Base-by-base conservation (phyloP, 202 grass and related monocot genomes). In the Schoenoplectus triqueter region DNA sequence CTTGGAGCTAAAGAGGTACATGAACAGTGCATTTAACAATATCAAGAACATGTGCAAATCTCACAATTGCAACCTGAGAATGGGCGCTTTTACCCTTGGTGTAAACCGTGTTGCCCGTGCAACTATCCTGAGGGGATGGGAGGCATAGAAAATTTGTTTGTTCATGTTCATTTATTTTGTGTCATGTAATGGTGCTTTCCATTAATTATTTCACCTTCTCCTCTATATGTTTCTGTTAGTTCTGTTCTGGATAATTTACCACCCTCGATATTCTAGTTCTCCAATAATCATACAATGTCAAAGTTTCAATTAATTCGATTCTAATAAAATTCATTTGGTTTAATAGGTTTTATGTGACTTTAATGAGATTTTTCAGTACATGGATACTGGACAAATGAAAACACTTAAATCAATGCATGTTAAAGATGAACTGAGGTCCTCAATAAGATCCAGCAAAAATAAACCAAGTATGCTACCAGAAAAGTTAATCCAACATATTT, bases 51-150 rank as follows among this genome's bases (percentile, higher is more conserved):
- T 92, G 93, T 92, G 89, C 80, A 92, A 89, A 75, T 80, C 85
- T 19, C 81, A 91, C 19, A 60, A 92, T 39, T 95, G 93, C 87
- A 88, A 83, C 85, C 87, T 95, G 63, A 89, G 93, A 83, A 98
- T 98, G 96, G 93, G 93, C 3, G 96, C 96, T 6, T 94, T 98
- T 73, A 92, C 96, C 64, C 87, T 98, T 66, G 96, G 93, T 45
- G 90, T 98, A 20, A 98, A 94, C 70, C 86, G 93, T 10, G 93
- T 95, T 52, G 93, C 93, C 10, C 90, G 93, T 6, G 90, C 93
- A 44, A 98, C 96, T 17, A 78, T 95, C 64, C 85, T 98, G 84
- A 95, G 96, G 85, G 96, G 96, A 54, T 98, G 96, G 96, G 93
- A 92, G 65, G 93, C 96, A 74, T 98, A 84, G 90, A 64, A 20